These are phyloP conservation scores for Chalciporus piperatus DNA, from an alignment of 768 basidiomycete species.

Conservation along the genomic window DNA sequence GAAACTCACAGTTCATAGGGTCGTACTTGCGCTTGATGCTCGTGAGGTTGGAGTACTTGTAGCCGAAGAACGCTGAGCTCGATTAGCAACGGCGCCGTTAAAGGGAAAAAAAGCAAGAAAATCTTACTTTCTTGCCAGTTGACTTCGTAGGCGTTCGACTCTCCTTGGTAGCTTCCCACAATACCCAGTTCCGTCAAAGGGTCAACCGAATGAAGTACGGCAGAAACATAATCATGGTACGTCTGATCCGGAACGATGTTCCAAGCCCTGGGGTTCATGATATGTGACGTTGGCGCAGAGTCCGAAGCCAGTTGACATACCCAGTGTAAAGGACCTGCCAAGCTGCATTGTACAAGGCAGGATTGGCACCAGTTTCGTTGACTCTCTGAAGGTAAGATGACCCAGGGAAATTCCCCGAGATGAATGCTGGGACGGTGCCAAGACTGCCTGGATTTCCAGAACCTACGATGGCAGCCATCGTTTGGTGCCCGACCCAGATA, in stretches of 20 bases:
- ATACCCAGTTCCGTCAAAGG: too few species aligned
- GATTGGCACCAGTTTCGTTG: constrained; percentile 19
- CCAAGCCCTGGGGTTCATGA: too few species aligned
- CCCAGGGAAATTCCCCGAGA: constrained; percentile 14
- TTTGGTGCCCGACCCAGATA: constrained; percentile 14
- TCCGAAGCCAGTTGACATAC: constrained; percentile 5
- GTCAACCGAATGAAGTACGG: too few species aligned
- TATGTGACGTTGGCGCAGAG: neutral
- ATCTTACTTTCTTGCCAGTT: too few species aligned
- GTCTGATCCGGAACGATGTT: neutral
- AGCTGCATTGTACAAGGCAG: constrained; percentile 15
- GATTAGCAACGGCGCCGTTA: neutral
- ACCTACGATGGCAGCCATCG: neutral
- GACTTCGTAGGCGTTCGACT: too few species aligned
- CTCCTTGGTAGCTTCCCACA: too few species aligned
- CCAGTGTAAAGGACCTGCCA: constrained; percentile 6
- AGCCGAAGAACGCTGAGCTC: neutral
- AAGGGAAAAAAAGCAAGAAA: too few species aligned
- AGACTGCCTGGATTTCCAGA: neutral
- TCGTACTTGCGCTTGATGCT: too few species aligned
- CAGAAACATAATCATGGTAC: too few species aligned
- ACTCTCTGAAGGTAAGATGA: constrained; percentile 2
- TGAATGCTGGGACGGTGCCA: neutral
- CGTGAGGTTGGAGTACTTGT: too few species aligned
- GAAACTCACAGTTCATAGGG: too few species aligned